These are phyloP conservation scores for Iberis pinnata DNA, from an alignment of 345 rosid species.

Conservation along the genomic window DNA sequence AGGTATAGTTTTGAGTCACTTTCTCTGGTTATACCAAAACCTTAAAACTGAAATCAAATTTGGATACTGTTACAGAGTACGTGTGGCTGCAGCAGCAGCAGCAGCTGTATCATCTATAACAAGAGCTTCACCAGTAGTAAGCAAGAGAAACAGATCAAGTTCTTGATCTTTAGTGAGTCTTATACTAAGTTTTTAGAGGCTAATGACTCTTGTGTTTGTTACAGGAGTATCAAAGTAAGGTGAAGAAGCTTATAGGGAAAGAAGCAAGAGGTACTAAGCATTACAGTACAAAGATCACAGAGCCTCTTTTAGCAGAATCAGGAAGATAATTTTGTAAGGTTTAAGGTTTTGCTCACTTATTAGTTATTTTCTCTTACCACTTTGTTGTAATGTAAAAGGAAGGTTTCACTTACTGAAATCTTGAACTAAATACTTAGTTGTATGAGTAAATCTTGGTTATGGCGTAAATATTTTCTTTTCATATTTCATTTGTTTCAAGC, in stretches of 20 bases:
- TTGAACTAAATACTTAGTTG: too few species aligned
- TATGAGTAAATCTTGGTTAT: too few species aligned
- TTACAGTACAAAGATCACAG: conserved; percentile 13
- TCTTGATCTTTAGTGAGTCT: neutral
- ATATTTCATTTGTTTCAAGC: too few species aligned
- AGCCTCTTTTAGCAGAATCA: conserved; percentile 26
- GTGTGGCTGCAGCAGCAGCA: conserved; percentile 69
- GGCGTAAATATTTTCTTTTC: too few species aligned
- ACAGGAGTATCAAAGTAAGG: conserved; percentile 36
- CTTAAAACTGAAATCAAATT: neutral
- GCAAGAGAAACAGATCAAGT: conserved; percentile 5
- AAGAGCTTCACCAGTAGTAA: conserved; percentile 39
- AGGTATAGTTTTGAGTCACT: conserved; percentile 37
- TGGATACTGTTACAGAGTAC: conserved; percentile 37
- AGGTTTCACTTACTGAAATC: too few species aligned
- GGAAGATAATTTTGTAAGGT: conserved; percentile 18
- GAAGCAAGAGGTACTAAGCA: conserved; percentile 17
- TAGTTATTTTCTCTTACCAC: too few species aligned
- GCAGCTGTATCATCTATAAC: conserved; percentile 43
- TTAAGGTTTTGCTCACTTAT: too few species aligned
- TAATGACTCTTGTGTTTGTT: neutral
- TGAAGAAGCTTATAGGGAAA: conserved; percentile 27
- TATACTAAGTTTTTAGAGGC: neutral
- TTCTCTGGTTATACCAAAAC: neutral
- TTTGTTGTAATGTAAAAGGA: too few species aligned